A percentile compares a stretch with the other conserved stretches of the same genome.
phyloP scores from a whole-genome alignment of 1,284 basidiomycete genomes.

The Omphalotus olearius region DNA sequence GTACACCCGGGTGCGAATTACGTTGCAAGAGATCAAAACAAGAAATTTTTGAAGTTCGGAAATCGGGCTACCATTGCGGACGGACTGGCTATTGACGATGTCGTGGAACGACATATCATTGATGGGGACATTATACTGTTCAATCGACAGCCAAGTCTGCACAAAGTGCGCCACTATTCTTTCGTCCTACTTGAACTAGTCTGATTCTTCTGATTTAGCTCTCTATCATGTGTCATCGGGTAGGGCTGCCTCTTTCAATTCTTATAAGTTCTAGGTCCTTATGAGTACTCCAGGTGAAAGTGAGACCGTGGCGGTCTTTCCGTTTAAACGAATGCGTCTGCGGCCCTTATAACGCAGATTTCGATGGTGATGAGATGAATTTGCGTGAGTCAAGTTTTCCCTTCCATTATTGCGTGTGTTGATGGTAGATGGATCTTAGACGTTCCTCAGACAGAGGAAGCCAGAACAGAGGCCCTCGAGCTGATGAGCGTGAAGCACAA shows the following conservation, averaged over 20 bases:
- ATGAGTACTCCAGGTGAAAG: conserved; percentile 57
- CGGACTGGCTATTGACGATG: conserved; percentile 77
- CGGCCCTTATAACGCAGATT: conserved; percentile 99
- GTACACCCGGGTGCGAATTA: conserved; percentile 97
- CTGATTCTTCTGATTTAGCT: conserved; percentile 50
- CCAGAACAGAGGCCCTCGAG: conserved; percentile 94
- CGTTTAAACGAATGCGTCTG: conserved; percentile 99
- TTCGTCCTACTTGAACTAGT: not conserved
- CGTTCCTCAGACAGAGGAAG: conserved; percentile 98
- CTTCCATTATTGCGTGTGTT: not conserved
- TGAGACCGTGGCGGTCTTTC: conserved; percentile 97
- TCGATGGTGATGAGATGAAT: conserved; percentile 99
- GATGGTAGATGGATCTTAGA: conserved; percentile 45
- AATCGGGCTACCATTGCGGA: conserved; percentile 76
- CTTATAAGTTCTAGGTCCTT: conserved; percentile 2
- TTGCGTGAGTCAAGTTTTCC: conserved; percentile 60
- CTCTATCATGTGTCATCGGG: conserved; percentile 98
- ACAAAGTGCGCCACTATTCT: conserved; percentile 59
- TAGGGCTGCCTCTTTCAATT: conserved; percentile 28
- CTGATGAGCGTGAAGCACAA: conserved; percentile 99
- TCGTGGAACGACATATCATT: conserved; percentile 91
- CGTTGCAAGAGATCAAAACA: conserved; percentile 77
- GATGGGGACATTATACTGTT: conserved; percentile 98
- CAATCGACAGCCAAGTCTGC: conserved; percentile 98
- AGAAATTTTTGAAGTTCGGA: conserved; percentile 85